Evolutionary conservation across 2,329 filamentous ascomycete species (phyloP).

Genomic region (Alternaria ventricosa): DNA sequence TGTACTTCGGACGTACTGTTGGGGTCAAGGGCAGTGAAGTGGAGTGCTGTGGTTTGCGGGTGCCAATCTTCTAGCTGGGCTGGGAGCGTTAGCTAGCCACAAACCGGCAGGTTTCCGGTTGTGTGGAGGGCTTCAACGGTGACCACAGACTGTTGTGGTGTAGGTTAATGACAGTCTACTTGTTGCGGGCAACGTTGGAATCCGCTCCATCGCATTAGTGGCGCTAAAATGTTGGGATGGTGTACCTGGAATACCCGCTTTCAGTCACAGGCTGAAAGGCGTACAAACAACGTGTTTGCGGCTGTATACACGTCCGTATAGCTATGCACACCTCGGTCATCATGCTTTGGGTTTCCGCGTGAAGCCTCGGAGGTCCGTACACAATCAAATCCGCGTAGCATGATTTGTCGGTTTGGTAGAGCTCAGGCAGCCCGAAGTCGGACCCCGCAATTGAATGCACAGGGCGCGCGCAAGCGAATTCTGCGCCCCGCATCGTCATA

Average conservation of each 20-base stretch:
- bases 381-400: background rate
- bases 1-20: constrained; percentile 71
- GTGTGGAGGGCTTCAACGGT: background rate
- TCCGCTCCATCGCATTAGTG: constrained; percentile 2
- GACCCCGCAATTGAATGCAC: constrained; percentile 15
- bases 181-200: background rate
- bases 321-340: constrained; percentile 1
- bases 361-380: background rate
- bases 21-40: constrained; percentile 72
- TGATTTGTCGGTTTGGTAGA: constrained; percentile 1
- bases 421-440: constrained; percentile 16
- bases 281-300: background rate
- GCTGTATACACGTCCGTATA: background rate
- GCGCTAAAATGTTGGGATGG: background rate
- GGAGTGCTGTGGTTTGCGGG: constrained; percentile 74
- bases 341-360: background rate
- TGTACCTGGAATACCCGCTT: constrained; percentile 17
- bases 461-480: constrained; percentile 16
- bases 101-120: constrained; percentile 10
- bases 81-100: constrained; percentile 1
- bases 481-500: constrained; percentile 26
- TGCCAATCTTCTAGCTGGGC: constrained; percentile 49
- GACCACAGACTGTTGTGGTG: background rate
- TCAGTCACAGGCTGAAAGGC: background rate
- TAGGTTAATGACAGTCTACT: constrained; percentile 1